These are phyloP conservation scores for Sporormia fimetaria DNA, from an alignment of 495 filamentous ascomycete genomes.

Conservation along the genomic window DNA sequence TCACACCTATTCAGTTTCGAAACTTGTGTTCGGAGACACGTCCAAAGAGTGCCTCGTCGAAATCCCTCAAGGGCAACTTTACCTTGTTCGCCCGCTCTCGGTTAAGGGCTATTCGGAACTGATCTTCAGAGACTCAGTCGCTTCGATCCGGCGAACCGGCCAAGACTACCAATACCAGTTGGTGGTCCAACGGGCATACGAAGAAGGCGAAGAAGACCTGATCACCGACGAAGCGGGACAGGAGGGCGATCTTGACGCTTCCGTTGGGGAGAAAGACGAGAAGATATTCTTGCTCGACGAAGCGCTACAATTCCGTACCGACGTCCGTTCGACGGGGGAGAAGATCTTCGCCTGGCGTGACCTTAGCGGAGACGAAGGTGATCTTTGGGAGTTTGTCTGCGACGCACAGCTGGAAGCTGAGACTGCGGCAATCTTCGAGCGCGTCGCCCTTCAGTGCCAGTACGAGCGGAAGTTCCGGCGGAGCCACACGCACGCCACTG, in stretches of 20 bases:
- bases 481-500: conserved; percentile 65
- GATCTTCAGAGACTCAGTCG: conserved; percentile 94
- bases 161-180: conserved; percentile 96
- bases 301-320: conserved; percentile 73
- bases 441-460: conserved; percentile 81
- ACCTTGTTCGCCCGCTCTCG: conserved; percentile 87
- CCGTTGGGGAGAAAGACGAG: conserved; percentile 73
- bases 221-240: conserved; percentile 71
- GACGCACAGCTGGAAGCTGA: conserved; percentile 56
- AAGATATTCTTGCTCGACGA: conserved; percentile 94
- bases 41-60: conserved; percentile 92
- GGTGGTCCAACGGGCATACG: conserved; percentile 88
- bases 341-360: conserved; percentile 91
- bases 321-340: conserved; percentile 62
- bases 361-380: conserved; percentile 81
- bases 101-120: conserved; percentile 96
- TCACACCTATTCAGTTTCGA: conserved; percentile 54
- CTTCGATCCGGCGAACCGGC: conserved; percentile 79
- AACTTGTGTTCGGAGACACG: conserved; percentile 81
- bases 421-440: conserved; percentile 69
- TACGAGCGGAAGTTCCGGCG: conserved; percentile 89
- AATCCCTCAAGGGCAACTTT: conserved; percentile 88
- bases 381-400: conserved; percentile 94
- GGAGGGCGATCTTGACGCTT: conserved; percentile 55
- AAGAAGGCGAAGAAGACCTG: conserved; percentile 90